phyloP scores from a whole-genome alignment of 1,139 yeast genomes.

The Casaregolazyma lundiana region DNA sequence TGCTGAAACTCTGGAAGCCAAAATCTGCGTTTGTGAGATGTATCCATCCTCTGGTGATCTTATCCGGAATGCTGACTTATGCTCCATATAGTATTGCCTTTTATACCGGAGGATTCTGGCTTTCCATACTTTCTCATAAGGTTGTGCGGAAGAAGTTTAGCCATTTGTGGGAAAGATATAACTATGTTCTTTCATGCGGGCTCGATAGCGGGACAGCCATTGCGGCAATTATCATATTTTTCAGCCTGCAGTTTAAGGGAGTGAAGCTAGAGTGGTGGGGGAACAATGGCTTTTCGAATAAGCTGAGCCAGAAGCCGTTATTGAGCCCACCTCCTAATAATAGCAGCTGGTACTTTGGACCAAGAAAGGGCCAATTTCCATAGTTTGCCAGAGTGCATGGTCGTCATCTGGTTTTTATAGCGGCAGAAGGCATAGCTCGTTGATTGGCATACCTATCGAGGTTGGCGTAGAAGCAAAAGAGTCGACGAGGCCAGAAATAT shows the following conservation, averaged over 20 bases:
- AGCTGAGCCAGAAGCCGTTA: slow-evolving; percentile 6
- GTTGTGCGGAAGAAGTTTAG: slow-evolving; percentile 44
- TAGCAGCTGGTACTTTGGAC: slow-evolving; percentile 4
- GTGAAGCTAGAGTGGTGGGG: slow-evolving; percentile 54
- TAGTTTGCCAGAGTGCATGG: background rate
- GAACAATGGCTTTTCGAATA: slow-evolving; percentile 30
- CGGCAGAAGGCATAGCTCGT: too few species aligned
- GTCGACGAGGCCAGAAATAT: background rate
- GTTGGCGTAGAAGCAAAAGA: background rate
- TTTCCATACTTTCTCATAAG: slow-evolving; percentile 49
- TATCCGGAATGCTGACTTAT: slow-evolving; percentile 38
- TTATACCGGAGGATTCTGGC: slow-evolving; percentile 46
- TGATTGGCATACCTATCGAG: too few species aligned
- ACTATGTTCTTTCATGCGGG: slow-evolving; percentile 54
- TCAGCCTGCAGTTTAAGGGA: slow-evolving; percentile 46
- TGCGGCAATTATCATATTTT: slow-evolving; percentile 49
- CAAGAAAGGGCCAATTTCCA: slow-evolving; percentile 2
- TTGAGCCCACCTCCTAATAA: background rate
- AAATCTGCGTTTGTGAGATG: slow-evolving; percentile 1
- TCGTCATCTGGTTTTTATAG: too few species aligned
- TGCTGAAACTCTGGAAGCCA: slow-evolving; percentile 19
- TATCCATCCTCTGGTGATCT: slow-evolving; percentile 7
- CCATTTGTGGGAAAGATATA: slow-evolving; percentile 61
- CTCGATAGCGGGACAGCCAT: slow-evolving; percentile 59
- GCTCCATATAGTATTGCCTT: slow-evolving; percentile 50